Base-by-base conservation (phyloP, 139 green algal genomes). In the Pycnococcus provasolii region DNA sequence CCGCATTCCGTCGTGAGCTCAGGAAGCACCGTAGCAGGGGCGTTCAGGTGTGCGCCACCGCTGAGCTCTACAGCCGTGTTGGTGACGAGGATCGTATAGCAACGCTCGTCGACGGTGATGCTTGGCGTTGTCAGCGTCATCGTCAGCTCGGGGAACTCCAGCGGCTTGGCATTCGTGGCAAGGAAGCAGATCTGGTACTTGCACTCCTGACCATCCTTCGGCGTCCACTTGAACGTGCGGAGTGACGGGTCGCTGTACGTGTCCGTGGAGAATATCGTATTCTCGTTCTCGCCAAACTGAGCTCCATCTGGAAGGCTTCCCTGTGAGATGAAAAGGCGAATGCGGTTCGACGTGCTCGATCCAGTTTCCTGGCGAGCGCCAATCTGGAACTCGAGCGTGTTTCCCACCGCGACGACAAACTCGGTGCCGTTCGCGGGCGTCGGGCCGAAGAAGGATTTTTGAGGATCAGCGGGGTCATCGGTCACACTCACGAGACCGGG, bases 171-270 rank as follows among this genome's bases (percentile, higher is more conserved):
- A 55, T 58, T n/a, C 37, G 45, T 11, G 60, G 44, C 37, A 37
- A 44, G 8, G 41, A 58, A 13, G 60, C 60, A 60, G 43, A 47
- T 37, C 37, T 55, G 11, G 60, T 13, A 13, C 60, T 47, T 8
- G 43, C 60, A 67, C 44, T 58, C 37, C 46, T 60, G 15, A 40
- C 46, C 60, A 52, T 67, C 46, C 60, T 47, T 7, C 5, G 44
- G 41, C 39, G 9, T 13, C 60, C 60, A 11, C 11, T 11, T 37
- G 11, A 55, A 13, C 11, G 50, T 55, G 11, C 50, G 11, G 11
- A 13, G 11, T 11, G 50, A 11, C 11, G 50, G 50, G 50, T 55
- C 50, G 11, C 11, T 11, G 11, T 37, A 37, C 11, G 13, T 13
- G 50, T 55, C 50, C 50, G 50, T 55, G 26, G 26, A 26, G 26